phyloP scores from a whole-genome alignment of 192 early-diverging fungal genomes.

The Rhizophlyctis rosea region DNA sequence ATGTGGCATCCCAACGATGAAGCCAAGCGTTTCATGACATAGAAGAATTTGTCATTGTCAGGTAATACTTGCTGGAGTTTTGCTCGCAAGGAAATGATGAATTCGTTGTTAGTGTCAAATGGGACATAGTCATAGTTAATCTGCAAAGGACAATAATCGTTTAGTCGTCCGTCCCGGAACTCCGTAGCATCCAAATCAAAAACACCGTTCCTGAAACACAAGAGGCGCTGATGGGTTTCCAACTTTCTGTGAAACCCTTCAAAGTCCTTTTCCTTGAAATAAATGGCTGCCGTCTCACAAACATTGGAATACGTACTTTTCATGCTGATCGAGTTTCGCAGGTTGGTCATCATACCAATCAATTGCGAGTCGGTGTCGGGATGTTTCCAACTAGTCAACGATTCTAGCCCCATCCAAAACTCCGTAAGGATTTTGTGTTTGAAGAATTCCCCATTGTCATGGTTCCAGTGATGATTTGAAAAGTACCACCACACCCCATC shows the following conservation, averaged over 20 bases:
- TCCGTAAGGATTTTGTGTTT: not conserved
- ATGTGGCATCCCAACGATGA: slow-evolving; percentile 2
- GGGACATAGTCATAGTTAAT: slow-evolving; percentile 2
- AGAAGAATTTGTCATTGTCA: not conserved
- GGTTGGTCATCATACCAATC: not conserved
- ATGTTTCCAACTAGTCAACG: not conserved
- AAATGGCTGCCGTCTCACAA: slow-evolving; percentile 1
- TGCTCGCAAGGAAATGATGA: not conserved
- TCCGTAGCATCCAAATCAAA: slow-evolving; percentile 1
- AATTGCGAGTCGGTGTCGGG: not conserved
- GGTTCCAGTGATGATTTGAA: slow-evolving; percentile 1
- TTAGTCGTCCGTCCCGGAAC: not conserved
- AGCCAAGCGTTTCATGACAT: slow-evolving; percentile 2
- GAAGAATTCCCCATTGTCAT: not conserved
- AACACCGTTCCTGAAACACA: slow-evolving; percentile 12
- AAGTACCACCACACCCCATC: slow-evolving; percentile 6
- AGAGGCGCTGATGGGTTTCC: not conserved
- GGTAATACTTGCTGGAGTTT: not conserved
- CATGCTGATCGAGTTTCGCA: too few relatives aligned
- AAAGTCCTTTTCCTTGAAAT: not conserved
- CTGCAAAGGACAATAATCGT: slow-evolving; percentile 2
- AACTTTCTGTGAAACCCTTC: slow-evolving; percentile 1
- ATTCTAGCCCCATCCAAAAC: not conserved
- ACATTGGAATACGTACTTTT: not conserved
- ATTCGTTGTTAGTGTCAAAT: not conserved